Evolutionary conservation across 2,329 filamentous ascomycete species (phyloP).

Genomic region (Neonectria neomacrospora): DNA sequence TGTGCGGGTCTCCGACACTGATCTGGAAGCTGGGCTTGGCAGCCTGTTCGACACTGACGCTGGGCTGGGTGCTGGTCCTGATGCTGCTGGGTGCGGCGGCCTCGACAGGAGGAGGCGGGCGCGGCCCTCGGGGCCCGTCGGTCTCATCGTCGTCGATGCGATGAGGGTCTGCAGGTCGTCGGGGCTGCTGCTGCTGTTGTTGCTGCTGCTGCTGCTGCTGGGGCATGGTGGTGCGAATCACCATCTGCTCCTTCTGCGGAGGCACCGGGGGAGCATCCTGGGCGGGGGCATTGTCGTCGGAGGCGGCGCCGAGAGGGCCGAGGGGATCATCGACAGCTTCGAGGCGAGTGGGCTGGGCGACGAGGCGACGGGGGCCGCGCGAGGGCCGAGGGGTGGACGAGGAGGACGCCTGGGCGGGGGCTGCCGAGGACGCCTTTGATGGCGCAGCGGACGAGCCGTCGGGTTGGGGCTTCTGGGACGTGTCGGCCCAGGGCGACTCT

Average conservation of each 20-base stretch:
- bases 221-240: conserved; percentile 68
- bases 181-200: conserved; percentile 54
- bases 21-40: conserved; percentile 93
- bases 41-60: conserved; percentile 91
- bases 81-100: conserved; percentile 64
- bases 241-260: conserved; percentile 73
- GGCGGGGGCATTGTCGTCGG: conserved; percentile 57
- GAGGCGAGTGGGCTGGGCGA: conserved; percentile 80
- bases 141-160: conserved; percentile 79
- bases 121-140: conserved; percentile 61
- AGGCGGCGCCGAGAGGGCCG: conserved; percentile 77
- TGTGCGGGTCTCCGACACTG: conserved; percentile 93
- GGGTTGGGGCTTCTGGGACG: conserved; percentile 43
- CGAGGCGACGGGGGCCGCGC: conserved; percentile 69
- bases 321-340: conserved; percentile 82
- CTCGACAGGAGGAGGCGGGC: conserved; percentile 74
- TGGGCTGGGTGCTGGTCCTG: conserved; percentile 71
- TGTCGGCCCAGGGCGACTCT: conserved; percentile 64
- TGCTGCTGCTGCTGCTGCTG: conserved; percentile 55
- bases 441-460: conserved; percentile 46
- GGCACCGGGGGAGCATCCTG: conserved; percentile 72
- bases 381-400: conserved; percentile 55
- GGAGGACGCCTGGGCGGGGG: conserved; percentile 42
- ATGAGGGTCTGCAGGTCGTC: conserved; percentile 66
- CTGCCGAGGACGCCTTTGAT: conserved; percentile 34